A percentile compares a stretch with the other conserved stretches of the same genome.
These are phyloP conservation scores for Boechera retrofracta DNA, from an alignment of 345 rosid genomes.

Conservation along the genomic window DNA sequence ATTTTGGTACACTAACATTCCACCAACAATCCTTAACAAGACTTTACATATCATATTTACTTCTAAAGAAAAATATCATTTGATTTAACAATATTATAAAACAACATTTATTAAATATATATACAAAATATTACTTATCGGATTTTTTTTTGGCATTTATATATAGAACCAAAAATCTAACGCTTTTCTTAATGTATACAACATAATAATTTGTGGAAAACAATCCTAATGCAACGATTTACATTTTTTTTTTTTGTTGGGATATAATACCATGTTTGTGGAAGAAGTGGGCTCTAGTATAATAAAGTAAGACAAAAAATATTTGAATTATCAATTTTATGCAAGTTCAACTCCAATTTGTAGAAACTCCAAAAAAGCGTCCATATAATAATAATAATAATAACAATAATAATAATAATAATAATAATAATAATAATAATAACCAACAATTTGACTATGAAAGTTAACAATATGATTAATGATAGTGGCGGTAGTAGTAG, in stretches of 20 bases:
- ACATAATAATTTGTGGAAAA: not conserved
- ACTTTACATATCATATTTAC: not conserved
- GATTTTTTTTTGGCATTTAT: not conserved
- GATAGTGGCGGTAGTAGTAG: not conserved
- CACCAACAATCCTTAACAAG: not conserved
- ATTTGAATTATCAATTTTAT: not conserved
- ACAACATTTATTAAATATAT: not conserved
- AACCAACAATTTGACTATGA: not conserved
- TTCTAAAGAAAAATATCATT: not conserved
- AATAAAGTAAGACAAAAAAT: not conserved
- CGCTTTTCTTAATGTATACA: not conserved
- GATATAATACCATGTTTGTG: not conserved
- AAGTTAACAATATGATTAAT: not conserved
- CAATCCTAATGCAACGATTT: not conserved
- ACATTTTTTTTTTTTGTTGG: not conserved
- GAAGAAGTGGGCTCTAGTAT: not conserved
- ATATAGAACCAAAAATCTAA: not conserved
- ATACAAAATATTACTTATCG: not conserved
- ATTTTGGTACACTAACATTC: not conserved
- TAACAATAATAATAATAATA: not conserved
- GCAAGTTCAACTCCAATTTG: not conserved
- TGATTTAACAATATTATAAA: not conserved
- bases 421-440: not conserved
- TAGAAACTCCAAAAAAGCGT: not conserved
- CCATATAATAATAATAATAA: not conserved